phyloP scores from a whole-genome alignment of 257 asterid species.

The Dorcoceras hygrometricum region DNA sequence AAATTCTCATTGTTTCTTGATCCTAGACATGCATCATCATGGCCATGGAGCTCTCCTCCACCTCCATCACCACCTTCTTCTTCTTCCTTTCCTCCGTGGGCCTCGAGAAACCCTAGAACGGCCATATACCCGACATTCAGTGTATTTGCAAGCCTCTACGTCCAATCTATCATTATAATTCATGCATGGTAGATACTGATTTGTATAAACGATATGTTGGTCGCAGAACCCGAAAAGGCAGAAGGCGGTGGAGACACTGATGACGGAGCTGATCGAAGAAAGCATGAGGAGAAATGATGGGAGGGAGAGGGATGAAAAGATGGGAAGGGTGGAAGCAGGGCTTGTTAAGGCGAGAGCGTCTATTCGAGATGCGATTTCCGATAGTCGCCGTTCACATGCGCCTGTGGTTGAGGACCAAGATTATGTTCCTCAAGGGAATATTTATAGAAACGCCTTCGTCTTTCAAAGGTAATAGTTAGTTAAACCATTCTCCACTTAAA shows the following conservation, averaged over 20 bases:
- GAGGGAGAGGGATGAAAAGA: slow-evolving; percentile 31
- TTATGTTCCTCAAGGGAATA: slow-evolving; percentile 46
- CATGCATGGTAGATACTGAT: neutral
- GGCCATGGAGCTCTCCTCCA: slow-evolving; percentile 34
- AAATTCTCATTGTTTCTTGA: slow-evolving; percentile 28
- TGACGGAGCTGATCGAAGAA: slow-evolving; percentile 42
- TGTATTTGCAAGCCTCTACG: slow-evolving; percentile 27
- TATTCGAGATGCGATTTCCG: slow-evolving; percentile 36
- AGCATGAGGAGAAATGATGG: slow-evolving; percentile 32
- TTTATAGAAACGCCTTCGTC: slow-evolving; percentile 47
- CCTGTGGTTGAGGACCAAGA: slow-evolving; percentile 27
- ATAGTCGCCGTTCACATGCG: slow-evolving; percentile 27
- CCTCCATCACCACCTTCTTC: neutral
- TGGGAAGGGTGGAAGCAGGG: slow-evolving; percentile 46
- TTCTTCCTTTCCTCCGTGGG: slow-evolving; percentile 10
- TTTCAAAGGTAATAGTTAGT: slow-evolving; percentile 54
- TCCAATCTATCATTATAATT: neutral
- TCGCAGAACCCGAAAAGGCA: slow-evolving; percentile 52
- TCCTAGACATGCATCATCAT: slow-evolving; percentile 30
- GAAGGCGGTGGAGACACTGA: slow-evolving; percentile 39
- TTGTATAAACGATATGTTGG: neutral
- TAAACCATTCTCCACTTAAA: too few relatives aligned
- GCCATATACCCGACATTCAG: slow-evolving; percentile 55
- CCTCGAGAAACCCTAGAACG: slow-evolving; percentile 16
- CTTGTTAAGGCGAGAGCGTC: slow-evolving; percentile 47